A percentile compares a stretch with the other conserved stretches of the same genome.
Conservation (phyloP, 495 filamentous ascomycete species). For the Filosporella fistucella region DNA sequence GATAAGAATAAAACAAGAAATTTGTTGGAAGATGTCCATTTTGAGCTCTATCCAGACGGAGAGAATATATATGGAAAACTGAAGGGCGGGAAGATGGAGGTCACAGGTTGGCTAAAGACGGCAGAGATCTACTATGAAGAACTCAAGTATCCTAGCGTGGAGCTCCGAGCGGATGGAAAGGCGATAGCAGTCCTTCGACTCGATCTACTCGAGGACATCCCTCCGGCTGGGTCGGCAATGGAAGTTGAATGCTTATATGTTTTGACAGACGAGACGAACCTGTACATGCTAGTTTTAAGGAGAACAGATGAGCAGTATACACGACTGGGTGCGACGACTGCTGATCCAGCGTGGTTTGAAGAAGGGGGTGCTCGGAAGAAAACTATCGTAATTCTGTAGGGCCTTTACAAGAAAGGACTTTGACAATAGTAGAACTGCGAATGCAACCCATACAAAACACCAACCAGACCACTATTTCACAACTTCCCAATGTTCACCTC, state of each 20-base stretch:
- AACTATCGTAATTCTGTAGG: constrained; percentile 2
- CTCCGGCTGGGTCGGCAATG: neutral
- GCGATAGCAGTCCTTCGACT: neutral
- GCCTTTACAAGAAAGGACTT: no score
- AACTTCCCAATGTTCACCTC: no score
- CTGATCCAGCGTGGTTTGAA: constrained; percentile 7
- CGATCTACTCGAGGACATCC: neutral
- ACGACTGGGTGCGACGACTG: neutral
- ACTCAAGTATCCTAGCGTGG: neutral
- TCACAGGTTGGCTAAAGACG: neutral
- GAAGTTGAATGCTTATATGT: constrained; percentile 8
- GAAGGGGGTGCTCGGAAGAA: neutral
- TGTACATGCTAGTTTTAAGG: constrained; percentile 10
- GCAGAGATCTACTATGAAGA: constrained; percentile 2
- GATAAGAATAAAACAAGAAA: no score
- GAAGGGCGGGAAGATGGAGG: neutral
- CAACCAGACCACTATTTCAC: no score
- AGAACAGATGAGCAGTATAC: neutral
- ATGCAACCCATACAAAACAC: no score
- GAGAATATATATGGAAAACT: constrained; percentile 4
- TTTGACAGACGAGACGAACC: neutral
- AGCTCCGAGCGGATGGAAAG: neutral
- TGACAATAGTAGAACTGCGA: no score
- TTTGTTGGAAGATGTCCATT: neutral
- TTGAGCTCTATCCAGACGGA: neutral